phyloP scores from a whole-genome alignment of 2,329 filamentous ascomycete genomes.

The Coniochaeta ligniaria region DNA sequence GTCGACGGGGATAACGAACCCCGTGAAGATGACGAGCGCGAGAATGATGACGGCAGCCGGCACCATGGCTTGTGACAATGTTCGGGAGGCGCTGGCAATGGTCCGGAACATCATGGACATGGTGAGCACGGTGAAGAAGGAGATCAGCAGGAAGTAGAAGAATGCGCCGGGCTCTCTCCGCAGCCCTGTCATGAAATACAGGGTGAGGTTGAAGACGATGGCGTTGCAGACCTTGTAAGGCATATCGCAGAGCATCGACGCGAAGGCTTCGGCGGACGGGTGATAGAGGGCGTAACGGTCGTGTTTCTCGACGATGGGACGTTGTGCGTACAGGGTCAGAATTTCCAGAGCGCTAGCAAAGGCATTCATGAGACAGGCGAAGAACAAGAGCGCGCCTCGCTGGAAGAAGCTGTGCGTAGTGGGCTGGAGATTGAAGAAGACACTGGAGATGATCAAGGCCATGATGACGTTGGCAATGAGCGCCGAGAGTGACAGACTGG shows the following conservation, averaged over 20 bases:
- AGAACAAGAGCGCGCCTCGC: conserved; percentile 77
- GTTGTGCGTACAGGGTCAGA: conserved; percentile 77
- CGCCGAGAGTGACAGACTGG: conserved; percentile 62
- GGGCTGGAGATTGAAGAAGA: conserved; percentile 69
- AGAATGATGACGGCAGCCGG: conserved; percentile 56
- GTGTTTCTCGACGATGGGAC: conserved; percentile 89
- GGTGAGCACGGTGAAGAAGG: conserved; percentile 62
- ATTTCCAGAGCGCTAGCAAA: conserved; percentile 80
- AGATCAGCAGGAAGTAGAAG: conserved; percentile 79
- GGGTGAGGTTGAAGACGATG: conserved; percentile 67
- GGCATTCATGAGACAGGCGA: conserved; percentile 79
- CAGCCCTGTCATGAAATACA: conserved; percentile 86
- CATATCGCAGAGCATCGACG: conserved; percentile 79
- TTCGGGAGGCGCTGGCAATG: conserved; percentile 69
- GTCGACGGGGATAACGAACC: conserved; percentile 56
- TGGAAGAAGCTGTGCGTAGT: conserved; percentile 69
- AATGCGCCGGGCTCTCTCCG: conserved; percentile 67
- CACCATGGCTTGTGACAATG: conserved; percentile 57
- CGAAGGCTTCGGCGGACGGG: conserved; percentile 79
- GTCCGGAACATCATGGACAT: conserved; percentile 87
- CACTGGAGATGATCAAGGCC: conserved; percentile 69
- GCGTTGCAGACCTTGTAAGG: conserved; percentile 74
- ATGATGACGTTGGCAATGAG: conserved; percentile 68
- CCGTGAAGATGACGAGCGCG: conserved; percentile 62
- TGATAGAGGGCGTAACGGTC: conserved; percentile 81